Evolutionary conservation across 306 rosid species (phyloP).

Genomic region (Neltuma alba): DNA sequence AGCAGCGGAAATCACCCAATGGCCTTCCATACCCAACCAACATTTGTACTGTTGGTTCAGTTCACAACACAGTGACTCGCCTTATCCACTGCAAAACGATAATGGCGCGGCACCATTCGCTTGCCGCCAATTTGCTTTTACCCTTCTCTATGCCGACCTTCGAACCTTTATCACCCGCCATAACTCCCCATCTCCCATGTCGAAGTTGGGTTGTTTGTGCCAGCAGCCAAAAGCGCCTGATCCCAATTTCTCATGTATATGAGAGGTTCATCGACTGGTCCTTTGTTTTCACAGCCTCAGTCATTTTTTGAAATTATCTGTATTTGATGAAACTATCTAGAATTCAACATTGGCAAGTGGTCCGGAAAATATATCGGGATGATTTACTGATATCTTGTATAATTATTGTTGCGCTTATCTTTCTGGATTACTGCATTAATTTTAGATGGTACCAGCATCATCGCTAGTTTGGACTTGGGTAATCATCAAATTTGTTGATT

Average conservation of each 20-base stretch:
- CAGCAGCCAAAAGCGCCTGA: constrained; percentile 7
- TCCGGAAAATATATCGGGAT: not conserved
- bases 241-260: not conserved
- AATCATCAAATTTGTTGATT: not conserved
- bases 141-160: not conserved
- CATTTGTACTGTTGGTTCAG: no score
- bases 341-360: not conserved
- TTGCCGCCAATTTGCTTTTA: not conserved
- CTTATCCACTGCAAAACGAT: not conserved
- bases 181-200: not conserved
- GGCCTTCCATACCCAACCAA: not conserved
- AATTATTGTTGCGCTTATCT: not conserved
- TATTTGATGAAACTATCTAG: not conserved
- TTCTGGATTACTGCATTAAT: not conserved
- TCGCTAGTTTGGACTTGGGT: not conserved
- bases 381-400: not conserved
- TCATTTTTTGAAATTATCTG: not conserved
- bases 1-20: not conserved
- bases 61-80: not conserved
- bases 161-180: not conserved
- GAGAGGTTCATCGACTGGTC: constrained; percentile 12
- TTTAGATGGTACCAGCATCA: not conserved
- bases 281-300: not conserved
- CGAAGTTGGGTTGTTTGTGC: not conserved
- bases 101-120: constrained; percentile 14